Conservation (phyloP, 2,329 filamentous ascomycete species). For the Aspergillus brasiliensis region DNA sequence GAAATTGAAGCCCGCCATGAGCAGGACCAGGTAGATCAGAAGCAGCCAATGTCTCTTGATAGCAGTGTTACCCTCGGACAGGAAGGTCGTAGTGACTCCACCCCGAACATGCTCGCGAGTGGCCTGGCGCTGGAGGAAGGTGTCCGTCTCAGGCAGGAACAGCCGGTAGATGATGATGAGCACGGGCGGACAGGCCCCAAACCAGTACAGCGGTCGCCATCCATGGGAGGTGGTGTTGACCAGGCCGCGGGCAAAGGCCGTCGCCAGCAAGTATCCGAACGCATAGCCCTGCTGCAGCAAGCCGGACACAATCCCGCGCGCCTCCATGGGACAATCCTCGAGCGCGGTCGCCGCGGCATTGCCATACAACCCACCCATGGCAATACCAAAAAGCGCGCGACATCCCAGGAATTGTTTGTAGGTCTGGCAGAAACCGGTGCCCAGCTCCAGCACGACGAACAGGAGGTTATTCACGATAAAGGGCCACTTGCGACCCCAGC, state of each 20-base stretch:
- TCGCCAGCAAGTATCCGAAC: slow-evolving; percentile 65
- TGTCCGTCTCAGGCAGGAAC: slow-evolving; percentile 75
- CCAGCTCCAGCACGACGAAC: slow-evolving; percentile 63
- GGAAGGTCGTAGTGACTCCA: slow-evolving; percentile 67
- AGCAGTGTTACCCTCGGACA: slow-evolving; percentile 76
- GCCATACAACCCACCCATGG: slow-evolving; percentile 66
- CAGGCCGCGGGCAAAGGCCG: slow-evolving; percentile 53
- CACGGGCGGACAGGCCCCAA: slow-evolving; percentile 77
- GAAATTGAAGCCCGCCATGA: slow-evolving; percentile 93
- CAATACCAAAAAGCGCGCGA: slow-evolving; percentile 63
- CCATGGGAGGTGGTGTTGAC: slow-evolving; percentile 72
- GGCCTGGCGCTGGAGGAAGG: slow-evolving; percentile 67
- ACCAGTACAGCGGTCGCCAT: slow-evolving; percentile 89
- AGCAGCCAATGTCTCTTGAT: slow-evolving; percentile 78
- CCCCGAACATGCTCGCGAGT: slow-evolving; percentile 60
- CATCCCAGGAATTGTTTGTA: slow-evolving; percentile 62
- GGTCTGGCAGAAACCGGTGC: slow-evolving; percentile 60
- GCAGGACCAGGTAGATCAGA: slow-evolving; percentile 76
- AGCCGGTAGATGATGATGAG: slow-evolving; percentile 79
- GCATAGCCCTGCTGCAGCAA: slow-evolving; percentile 67
- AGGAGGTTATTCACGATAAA: slow-evolving; percentile 63
- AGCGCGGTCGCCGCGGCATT: slow-evolving; percentile 64
- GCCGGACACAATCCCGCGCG: slow-evolving; percentile 62
- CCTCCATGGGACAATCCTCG: slow-evolving; percentile 62
- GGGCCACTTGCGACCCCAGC: slow-evolving; percentile 61